phyloP scores from a whole-genome alignment of 768 basidiomycete species.

The Fistulinella prunicolor region DNA sequence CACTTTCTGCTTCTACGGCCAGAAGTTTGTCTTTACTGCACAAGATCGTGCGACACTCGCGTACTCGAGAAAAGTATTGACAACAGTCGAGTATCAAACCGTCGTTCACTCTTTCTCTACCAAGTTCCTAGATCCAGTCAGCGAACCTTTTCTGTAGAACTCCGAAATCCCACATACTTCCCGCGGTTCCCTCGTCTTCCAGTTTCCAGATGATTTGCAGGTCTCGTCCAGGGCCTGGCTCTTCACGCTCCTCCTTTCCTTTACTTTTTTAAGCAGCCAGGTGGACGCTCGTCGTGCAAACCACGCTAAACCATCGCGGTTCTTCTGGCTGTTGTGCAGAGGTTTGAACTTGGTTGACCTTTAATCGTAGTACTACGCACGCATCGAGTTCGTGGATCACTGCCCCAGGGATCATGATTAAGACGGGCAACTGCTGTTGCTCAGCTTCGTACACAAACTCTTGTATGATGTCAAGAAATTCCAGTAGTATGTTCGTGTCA shows the following conservation, averaged over 20 bases:
- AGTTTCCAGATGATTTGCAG: constrained; percentile 55
- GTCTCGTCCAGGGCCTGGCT: constrained; percentile 66
- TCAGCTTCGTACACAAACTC: constrained; percentile 65
- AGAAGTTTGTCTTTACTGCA: constrained; percentile 72
- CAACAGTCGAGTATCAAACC: constrained; percentile 75
- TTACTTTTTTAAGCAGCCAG: constrained; percentile 64
- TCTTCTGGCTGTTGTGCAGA: constrained; percentile 36
- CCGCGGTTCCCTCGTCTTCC: constrained; percentile 49
- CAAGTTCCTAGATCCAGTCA: constrained; percentile 18
- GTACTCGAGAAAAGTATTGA: constrained; percentile 47
- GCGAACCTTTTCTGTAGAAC: neutral
- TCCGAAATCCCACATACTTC: constrained; percentile 35
- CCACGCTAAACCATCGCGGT: constrained; percentile 46
- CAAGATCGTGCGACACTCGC: constrained; percentile 49
- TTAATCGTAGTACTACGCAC: constrained; percentile 35
- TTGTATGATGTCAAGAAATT: constrained; percentile 60
- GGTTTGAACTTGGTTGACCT: neutral
- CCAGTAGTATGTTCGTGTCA: constrained; percentile 78
- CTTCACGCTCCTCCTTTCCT: constrained; percentile 52
- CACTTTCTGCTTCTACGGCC: constrained; percentile 47
- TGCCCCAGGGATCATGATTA: constrained; percentile 67
- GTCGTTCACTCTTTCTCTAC: constrained; percentile 54
- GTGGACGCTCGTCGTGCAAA: constrained; percentile 67
- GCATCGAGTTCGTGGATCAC: constrained; percentile 78
- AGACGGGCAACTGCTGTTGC: constrained; percentile 43